These are phyloP conservation scores for Aspergillus quadrilineatus DNA, from an alignment of 2,329 filamentous ascomycete species.

Conservation along the genomic window DNA sequence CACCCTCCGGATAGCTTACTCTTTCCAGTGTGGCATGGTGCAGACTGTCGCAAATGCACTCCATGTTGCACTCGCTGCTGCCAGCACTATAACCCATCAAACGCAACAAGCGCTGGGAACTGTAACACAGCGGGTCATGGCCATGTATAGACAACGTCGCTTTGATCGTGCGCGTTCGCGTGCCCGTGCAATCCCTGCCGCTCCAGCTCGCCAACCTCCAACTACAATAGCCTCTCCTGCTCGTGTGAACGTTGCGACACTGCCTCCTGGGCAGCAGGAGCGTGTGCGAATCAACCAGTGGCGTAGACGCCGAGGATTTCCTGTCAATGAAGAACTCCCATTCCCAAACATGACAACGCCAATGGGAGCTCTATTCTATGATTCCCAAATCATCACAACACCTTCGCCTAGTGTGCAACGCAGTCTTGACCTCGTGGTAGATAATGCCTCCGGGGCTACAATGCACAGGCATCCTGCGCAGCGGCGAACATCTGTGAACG, in stretches of 20 bases:
- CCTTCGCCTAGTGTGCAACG: neutral
- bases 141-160: constrained; percentile 4
- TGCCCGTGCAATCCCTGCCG: neutral
- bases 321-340: constrained; percentile 14
- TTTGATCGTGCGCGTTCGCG: neutral
- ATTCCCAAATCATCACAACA: neutral
- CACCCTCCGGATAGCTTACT: constrained; percentile 6
- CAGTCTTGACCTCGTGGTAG: no score
- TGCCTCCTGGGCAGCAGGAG: constrained; percentile 19
- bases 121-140: constrained; percentile 11
- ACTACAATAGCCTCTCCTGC: constrained; percentile 12
- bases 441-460: neutral
- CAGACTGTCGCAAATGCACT: constrained; percentile 16
- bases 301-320: constrained; percentile 16
- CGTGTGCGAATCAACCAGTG: constrained; percentile 15
- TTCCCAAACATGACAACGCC: constrained; percentile 19
- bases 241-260: constrained; percentile 15
- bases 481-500: neutral
- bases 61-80: constrained; percentile 14
- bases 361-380: neutral
- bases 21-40: neutral
- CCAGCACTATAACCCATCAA: neutral
- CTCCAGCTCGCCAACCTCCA: neutral
- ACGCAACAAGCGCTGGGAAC: neutral
- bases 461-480: neutral